phyloP scores from a whole-genome alignment of 192 early-diverging fungal species.

The Pilobolus umbonatus region DNA sequence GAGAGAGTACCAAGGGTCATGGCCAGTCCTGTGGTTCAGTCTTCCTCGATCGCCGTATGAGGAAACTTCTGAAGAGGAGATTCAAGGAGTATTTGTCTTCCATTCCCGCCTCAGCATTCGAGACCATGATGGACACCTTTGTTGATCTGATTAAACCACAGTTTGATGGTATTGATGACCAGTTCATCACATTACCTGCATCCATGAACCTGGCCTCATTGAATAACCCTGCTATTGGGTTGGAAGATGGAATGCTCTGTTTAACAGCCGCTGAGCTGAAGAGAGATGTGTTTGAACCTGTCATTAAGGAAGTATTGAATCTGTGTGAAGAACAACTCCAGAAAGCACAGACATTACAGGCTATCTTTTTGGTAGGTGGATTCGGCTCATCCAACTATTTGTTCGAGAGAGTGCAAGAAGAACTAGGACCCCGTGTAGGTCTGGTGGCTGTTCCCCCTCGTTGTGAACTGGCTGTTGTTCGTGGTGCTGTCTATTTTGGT shows the following conservation, averaged over 20 bases:
- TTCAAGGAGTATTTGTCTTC: conserved; percentile 39
- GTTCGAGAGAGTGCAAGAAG: conserved; percentile 41
- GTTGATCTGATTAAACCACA: conserved; percentile 47
- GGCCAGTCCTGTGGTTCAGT: conserved; percentile 45
- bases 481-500: conserved; percentile 51
- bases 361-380: conserved; percentile 51
- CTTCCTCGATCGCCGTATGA: conserved; percentile 46
- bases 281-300: conserved; percentile 49
- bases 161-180: conserved; percentile 41
- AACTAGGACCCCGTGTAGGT: conserved; percentile 31
- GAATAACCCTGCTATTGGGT: conserved; percentile 37
- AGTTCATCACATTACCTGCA: conserved; percentile 46
- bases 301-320: conserved; percentile 45
- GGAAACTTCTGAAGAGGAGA: conserved; percentile 41
- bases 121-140: conserved; percentile 46
- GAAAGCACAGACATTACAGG: conserved; percentile 35
- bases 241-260: conserved; percentile 46
- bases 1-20: conserved; percentile 38
- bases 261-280: conserved; percentile 41
- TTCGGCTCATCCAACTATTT: conserved; percentile 52
- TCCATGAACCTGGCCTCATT: conserved; percentile 44
- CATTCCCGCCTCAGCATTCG: conserved; percentile 42
- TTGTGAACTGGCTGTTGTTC: conserved; percentile 47
- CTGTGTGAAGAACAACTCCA: conserved; percentile 47
- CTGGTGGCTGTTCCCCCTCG: conserved; percentile 52